A percentile compares a stretch with the other conserved stretches of the same genome.
Conservation (phyloP, 225 moss, liverwort and hornwort species). For the Sphagnum contortum region DNA sequence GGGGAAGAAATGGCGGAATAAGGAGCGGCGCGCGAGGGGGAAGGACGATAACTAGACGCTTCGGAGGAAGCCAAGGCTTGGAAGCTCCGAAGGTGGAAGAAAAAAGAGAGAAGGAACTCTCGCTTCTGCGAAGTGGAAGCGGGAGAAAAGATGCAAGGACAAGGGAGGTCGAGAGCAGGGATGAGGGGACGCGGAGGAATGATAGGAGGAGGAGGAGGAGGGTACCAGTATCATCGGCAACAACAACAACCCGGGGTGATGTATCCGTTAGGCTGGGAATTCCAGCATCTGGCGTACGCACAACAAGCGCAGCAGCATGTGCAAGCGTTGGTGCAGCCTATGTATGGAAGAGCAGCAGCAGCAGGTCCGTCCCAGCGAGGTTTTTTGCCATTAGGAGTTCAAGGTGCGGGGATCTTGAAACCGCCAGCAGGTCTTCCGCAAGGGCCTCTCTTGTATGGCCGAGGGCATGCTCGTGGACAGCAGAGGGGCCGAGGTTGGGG, state of each 20-base stretch:
- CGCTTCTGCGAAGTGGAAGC: not conserved
- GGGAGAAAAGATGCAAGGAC: not conserved
- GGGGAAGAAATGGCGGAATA: too few species aligned
- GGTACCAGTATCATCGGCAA: slow-evolving; percentile 23
- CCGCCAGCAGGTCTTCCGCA: slow-evolving; percentile 44
- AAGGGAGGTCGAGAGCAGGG: not conserved
- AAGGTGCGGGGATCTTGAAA: slow-evolving; percentile 68
- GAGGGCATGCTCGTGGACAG: slow-evolving; percentile 45
- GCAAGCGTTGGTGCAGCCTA: slow-evolving; percentile 11
- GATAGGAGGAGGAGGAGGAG: slow-evolving; percentile 22
- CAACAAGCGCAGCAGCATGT: slow-evolving; percentile 5
- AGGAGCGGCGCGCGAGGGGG: too few species aligned
- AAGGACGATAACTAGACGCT: too few species aligned
- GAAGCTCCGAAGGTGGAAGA: too few species aligned
- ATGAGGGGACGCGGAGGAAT: slow-evolving; percentile 27
- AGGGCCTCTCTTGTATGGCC: slow-evolving; percentile 43
- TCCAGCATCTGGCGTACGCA: slow-evolving; percentile 10
- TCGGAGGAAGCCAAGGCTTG: too few species aligned
- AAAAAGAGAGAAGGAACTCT: too few species aligned
- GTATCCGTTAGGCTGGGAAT: slow-evolving; percentile 12
- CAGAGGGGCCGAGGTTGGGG: slow-evolving; percentile 43
- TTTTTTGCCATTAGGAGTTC: slow-evolving; percentile 52
- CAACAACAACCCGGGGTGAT: slow-evolving; percentile 28
- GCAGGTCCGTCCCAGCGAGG: slow-evolving; percentile 9
- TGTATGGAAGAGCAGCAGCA: slow-evolving; percentile 11